Conservation (phyloP, 108 stramenopile species). For the Ochromonas danica region DNA sequence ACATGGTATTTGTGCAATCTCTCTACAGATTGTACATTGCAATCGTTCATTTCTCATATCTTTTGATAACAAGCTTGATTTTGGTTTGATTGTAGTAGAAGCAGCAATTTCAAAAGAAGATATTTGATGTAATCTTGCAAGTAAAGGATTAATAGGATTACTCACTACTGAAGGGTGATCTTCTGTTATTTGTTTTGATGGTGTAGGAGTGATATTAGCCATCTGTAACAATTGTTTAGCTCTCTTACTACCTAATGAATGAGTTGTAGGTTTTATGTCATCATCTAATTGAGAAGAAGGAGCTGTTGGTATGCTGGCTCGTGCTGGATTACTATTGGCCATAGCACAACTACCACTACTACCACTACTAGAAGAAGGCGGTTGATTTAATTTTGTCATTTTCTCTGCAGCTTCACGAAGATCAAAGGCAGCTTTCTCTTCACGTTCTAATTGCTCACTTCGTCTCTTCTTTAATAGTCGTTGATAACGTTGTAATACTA, state of each 20-base stretch:
- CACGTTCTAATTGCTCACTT: not conserved
- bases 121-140: not conserved
- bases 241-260: not conserved
- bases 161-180: not conserved
- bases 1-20: not conserved
- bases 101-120: not conserved
- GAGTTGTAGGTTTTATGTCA: not conserved
- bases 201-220: not conserved
- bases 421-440: not conserved
- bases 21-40: conserved; percentile 6
- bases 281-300: too few relatives aligned
- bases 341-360: too few relatives aligned
- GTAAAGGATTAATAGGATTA: not conserved
- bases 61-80: not conserved
- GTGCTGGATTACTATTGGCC: too few relatives aligned
- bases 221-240: not conserved
- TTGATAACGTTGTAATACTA: not conserved
- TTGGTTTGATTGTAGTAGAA: not conserved
- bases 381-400: too few relatives aligned
- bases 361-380: too few relatives aligned
- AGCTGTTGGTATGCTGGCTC: too few relatives aligned
- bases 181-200: not conserved
- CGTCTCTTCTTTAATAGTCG: not conserved
- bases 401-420: not conserved
- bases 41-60: not conserved